Percentiles rank a stretch among this genome's conserved stretches.
Evolutionary conservation across 176 grass and related monocot species (phyloP).

Genomic region (Triticum dicoccoides): DNA sequence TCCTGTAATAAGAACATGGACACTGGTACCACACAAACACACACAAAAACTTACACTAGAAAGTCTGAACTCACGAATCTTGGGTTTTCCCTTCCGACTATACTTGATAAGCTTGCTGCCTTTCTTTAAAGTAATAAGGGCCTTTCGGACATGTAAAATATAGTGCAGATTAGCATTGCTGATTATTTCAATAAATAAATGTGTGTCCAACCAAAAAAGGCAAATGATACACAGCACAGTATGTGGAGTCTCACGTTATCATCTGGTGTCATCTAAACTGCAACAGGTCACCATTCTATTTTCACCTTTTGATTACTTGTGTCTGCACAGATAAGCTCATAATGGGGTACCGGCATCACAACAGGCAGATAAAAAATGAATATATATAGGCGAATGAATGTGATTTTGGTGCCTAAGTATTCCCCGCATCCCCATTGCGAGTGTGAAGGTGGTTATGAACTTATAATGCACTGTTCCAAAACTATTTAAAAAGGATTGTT

Average conservation of each 20-base stretch:
- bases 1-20: not conserved
- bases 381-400: not conserved
- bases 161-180: not conserved
- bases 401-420: not conserved
- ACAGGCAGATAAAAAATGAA: not conserved
- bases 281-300: conserved; percentile 58
- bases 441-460: not conserved
- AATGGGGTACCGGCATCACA: not conserved
- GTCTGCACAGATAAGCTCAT: conserved; percentile 5
- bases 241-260: conserved; percentile 44
- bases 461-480: not conserved
- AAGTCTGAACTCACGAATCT: conserved; percentile 71
- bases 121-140: conserved; percentile 69
- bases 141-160: conserved; percentile 29
- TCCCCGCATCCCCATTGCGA: not conserved
- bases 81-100: conserved; percentile 75
- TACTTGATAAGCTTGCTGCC: conserved; percentile 74
- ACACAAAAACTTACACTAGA: conserved; percentile 53
- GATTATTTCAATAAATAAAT: not conserved
- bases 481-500: not conserved
- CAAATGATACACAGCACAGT: not conserved
- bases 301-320: conserved; percentile 33
- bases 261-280: conserved; percentile 61
- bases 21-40: not conserved
- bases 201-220: not conserved